phyloP scores from a whole-genome alignment of 2,329 filamentous ascomycete genomes.

The Xylaria sp. region DNA sequence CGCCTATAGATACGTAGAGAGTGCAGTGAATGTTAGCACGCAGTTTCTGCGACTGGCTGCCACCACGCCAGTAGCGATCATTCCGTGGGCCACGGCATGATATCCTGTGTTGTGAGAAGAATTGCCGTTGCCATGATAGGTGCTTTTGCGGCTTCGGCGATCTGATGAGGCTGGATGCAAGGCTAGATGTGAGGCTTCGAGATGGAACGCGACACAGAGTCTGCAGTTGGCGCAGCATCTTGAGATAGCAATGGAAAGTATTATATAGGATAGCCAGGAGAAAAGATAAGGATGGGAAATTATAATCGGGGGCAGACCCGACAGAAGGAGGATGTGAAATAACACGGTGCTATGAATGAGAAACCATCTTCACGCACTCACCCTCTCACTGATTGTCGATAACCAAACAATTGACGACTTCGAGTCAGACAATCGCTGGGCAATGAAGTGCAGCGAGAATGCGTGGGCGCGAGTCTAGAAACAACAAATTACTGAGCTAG shows the following conservation, averaged over 20 bases:
- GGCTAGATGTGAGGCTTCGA: conserved; percentile 1
- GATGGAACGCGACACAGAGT: conserved; percentile 18
- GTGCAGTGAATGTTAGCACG: conserved; percentile 26
- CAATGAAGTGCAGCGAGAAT: too few relatives aligned
- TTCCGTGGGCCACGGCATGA: background rate
- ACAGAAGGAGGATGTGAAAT: too few relatives aligned
- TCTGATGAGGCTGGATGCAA: background rate
- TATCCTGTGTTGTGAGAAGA: conserved; percentile 4
- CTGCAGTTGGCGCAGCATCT: conserved; percentile 29
- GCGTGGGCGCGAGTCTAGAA: too few relatives aligned
- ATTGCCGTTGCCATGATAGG: conserved; percentile 2
- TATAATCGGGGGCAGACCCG: background rate
- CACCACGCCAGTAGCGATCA: background rate
- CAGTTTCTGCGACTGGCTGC: conserved; percentile 8
- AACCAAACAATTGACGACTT: too few relatives aligned
- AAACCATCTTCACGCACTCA: too few relatives aligned
- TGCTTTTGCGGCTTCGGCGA: background rate
- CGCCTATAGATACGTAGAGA: conserved; percentile 28
- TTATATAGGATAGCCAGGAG: background rate
- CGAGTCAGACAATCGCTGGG: too few relatives aligned
- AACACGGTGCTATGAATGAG: too few relatives aligned
- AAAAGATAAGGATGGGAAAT: background rate
- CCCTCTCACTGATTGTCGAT: too few relatives aligned
- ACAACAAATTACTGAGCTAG: too few relatives aligned
- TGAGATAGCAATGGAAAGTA: background rate